Base-by-base conservation (phyloP, 2,329 filamentous ascomycete species). In the Colletotrichum tamarilloi region DNA sequence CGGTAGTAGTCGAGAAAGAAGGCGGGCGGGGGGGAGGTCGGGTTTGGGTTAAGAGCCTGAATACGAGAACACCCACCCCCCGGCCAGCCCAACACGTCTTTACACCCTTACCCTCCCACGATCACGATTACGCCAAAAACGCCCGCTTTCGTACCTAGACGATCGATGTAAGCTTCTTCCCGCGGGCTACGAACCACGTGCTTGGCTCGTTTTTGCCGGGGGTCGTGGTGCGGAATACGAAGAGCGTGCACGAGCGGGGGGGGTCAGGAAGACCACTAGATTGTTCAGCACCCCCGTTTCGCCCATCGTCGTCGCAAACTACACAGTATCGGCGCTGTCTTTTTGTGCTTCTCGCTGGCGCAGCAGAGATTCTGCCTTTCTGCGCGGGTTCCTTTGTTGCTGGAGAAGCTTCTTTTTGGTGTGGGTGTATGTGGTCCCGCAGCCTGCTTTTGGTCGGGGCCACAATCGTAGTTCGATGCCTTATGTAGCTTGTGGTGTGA, bases 191-290 rank as follows among this genome's bases (percentile, higher is more conserved):
- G 38, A 42, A 65, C 52, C 52, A 56, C 16, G 26, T 22, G 62
- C 62, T 65, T 65, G 62, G 62, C 32, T 35, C 46, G 6, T 19
- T 32, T 57, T 24, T 26, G 42, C 28, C 22, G 6, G 19, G 11
- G 42, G 28, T 30, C 42, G 30, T 19, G 46, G 60, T 46, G 28
- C 32, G 60, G 60, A 53, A 63, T 63, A 53, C 46, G 60, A 63
- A 35, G 60, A 63, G 60, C 38, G 46, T 32, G 60, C 60, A 63
- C n/a, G 28, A 35, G 32, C 32, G 11, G 32, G 32, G 32, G 32
- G 32, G 32, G 32, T 32, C 1, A 35, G 32, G 32, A 35, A 5
- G 32, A 35, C 32, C 11, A 35, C 32, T 32, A 5, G 32, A 5
- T 35, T 35, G 12, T 35, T 35, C 32, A 35, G 12, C 32, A 35